Evolutionary conservation across 2,329 filamentous ascomycete genomes (phyloP).

Genomic region (Botryotinia narcissicola): DNA sequence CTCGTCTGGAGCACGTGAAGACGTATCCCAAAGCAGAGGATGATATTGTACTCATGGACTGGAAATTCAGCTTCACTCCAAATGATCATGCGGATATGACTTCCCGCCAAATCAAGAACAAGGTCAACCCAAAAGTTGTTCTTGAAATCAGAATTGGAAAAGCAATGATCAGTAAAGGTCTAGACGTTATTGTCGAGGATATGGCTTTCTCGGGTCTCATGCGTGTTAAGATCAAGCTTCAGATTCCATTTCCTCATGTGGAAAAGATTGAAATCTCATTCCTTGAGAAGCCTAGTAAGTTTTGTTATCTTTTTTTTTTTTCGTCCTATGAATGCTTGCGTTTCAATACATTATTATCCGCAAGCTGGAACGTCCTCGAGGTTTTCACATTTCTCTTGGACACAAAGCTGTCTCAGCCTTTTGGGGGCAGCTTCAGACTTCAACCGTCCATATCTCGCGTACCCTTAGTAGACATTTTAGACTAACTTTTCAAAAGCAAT

Average conservation of each 20-base stretch:
- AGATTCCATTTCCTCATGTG: slow-evolving; percentile 92
- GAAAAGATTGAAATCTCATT: slow-evolving; percentile 96
- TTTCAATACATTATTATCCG: neutral
- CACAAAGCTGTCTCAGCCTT: neutral
- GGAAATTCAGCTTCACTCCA: slow-evolving; percentile 99
- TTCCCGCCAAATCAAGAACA: slow-evolving; percentile 83
- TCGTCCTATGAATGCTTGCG: neutral
- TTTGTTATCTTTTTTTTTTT: slow-evolving; percentile 10
- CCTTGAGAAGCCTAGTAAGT: slow-evolving; percentile 65
- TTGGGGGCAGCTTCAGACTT: neutral
- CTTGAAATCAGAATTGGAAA: slow-evolving; percentile 94
- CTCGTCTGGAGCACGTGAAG: slow-evolving; percentile 95
- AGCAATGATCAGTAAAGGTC: slow-evolving; percentile 92
- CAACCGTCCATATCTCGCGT: neutral
- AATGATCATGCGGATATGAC: slow-evolving; percentile 94
- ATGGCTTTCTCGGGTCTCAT: slow-evolving; percentile 95
- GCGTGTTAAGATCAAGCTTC: slow-evolving; percentile 96
- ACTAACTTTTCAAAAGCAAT: slow-evolving; percentile 50
- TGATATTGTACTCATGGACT: slow-evolving; percentile 97
- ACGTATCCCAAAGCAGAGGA: slow-evolving; percentile 95
- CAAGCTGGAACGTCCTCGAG: neutral
- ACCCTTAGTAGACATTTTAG: slow-evolving; percentile 8
- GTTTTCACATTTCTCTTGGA: neutral
- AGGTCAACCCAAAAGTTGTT: slow-evolving; percentile 95
- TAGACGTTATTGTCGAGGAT: slow-evolving; percentile 97